Conservation (phyloP, 2,329 filamentous ascomycete species). For the Calycina herbarum region DNA sequence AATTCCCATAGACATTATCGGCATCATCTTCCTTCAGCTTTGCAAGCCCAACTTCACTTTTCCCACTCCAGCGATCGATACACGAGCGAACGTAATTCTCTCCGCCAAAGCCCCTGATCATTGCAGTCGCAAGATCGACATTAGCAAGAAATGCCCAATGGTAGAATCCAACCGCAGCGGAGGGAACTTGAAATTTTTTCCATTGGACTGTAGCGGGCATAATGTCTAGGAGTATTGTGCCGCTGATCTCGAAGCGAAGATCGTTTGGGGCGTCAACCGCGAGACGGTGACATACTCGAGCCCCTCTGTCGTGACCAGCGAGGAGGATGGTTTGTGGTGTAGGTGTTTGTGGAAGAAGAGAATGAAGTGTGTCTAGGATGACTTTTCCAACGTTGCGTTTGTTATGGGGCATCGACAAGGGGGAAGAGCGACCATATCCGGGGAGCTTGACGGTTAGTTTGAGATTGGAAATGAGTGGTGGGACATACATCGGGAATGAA, state of each 20-base stretch:
- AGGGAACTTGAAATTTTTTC: slow-evolving; percentile 41
- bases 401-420: slow-evolving; percentile 38
- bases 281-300: slow-evolving; percentile 49
- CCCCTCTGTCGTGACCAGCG: slow-evolving; percentile 51
- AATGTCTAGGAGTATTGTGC: slow-evolving; percentile 49
- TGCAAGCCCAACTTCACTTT: slow-evolving; percentile 25
- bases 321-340: slow-evolving; percentile 41
- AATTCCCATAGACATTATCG: slow-evolving; percentile 43
- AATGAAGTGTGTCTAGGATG: slow-evolving; percentile 42
- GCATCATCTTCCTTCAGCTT: slow-evolving; percentile 39
- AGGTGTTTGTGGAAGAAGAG: slow-evolving; percentile 32
- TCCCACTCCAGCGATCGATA: slow-evolving; percentile 38
- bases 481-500: slow-evolving; percentile 44
- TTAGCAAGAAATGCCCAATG: slow-evolving; percentile 54
- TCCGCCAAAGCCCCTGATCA: slow-evolving; percentile 46
- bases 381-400: slow-evolving; percentile 44
- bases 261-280: slow-evolving; percentile 42
- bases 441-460: slow-evolving; percentile 39
- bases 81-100: slow-evolving; percentile 40
- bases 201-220: slow-evolving; percentile 50
- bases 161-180: slow-evolving; percentile 38
- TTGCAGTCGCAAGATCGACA: slow-evolving; percentile 43
- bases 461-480: background rate
- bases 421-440: slow-evolving; percentile 46
- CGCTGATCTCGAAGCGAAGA: slow-evolving; percentile 39